Percentiles rank a stretch among this genome's conserved stretches.
Evolutionary conservation across 768 basidiomycete genomes (phyloP).

Genomic region (Lactarius vividus): DNA sequence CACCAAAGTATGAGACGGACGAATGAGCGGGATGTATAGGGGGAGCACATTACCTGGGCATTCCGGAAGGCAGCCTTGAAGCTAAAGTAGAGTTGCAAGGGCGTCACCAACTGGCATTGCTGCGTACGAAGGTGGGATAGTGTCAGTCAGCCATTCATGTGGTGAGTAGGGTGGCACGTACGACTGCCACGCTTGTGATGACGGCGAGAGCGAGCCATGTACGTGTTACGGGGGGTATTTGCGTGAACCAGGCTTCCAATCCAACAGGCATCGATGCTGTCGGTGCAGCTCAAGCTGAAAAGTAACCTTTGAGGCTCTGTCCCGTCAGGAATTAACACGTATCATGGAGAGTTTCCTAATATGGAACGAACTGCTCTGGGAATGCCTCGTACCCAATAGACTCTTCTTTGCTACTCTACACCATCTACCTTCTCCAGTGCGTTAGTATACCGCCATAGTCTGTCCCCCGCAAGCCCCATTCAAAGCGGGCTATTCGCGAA

Average conservation of each 20-base stretch:
- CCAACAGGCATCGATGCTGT: conserved; percentile 63
- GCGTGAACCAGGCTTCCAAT: conserved; percentile 86
- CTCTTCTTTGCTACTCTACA: conserved; percentile 75
- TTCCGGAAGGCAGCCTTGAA: conserved; percentile 82
- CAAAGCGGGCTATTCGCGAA: conserved; percentile 87
- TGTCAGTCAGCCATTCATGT: conserved; percentile 9
- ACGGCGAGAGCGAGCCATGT: conserved; percentile 81
- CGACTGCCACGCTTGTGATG: conserved; percentile 80
- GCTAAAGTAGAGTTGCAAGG: conserved; percentile 90
- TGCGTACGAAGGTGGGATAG: conserved; percentile 32
- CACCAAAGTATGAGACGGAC: conserved; percentile 13
- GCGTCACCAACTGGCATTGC: conserved; percentile 93
- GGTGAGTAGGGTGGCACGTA: conserved; percentile 40
- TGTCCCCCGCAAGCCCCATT: conserved; percentile 55
- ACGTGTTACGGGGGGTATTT: conserved; percentile 90
- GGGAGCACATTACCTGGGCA: conserved; percentile 54
- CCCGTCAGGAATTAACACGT: neutral
- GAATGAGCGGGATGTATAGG: neutral
- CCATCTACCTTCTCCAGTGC: conserved; percentile 70
- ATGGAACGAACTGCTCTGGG: neutral
- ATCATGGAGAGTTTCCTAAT: neutral
- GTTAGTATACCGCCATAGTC: conserved; percentile 68
- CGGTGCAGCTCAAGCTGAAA: neutral
- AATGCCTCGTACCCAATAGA: conserved; percentile 69
- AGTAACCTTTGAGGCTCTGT: neutral